Base-by-base conservation (phyloP, 176 grass and related monocot genomes). In the Phragmites australis region DNA sequence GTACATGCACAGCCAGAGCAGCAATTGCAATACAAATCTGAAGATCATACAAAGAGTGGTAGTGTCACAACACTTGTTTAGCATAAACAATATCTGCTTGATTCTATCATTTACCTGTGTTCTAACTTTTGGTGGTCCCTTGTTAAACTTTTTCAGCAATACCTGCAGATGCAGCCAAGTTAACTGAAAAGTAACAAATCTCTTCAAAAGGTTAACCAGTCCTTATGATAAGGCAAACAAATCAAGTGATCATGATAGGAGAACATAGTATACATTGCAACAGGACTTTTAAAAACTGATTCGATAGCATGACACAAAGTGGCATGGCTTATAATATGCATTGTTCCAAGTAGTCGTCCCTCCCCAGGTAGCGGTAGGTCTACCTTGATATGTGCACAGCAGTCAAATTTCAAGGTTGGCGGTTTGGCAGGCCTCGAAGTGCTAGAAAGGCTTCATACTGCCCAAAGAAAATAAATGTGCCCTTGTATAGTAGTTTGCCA, bases 11-110 rank as follows among this genome's bases (percentile, higher is more conserved):
- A 69, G 96, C 90, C 84, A 99, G 83, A 83, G 92, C 96, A 84
- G 90, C 90, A 81, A 99, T 90, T 81, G 96, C 96, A 83, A 95
- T 91, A 74, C 96, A 99, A 82, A 99, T 95, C 96, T 99, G 87
- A 88, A 91, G 31, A 70, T 68, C 13, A 64, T 69, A 77, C 68
- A 87, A 68, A 49, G 25, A 83, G 32, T 19, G 19, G 58, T 27
- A 48, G 25, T 87, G 45, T 70, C 60, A 70, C 65, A 69, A 62
- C 44, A 89, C 57, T 19, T 50, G 45, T 54, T 76, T 13, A 67
- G 16, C 9, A 75, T 25, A 91, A 83, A 81, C 30, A 63, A 9
- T 69, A 67, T 3, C 21, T 50, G 30, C 71, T 80, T 81, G 73
- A 88, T 57, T 82, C 46, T 45, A 29, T 72, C 27, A 44, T 12